Evolutionary conservation across 2,329 filamentous ascomycete genomes (phyloP), one percentile per base, ranked within the genome.

Genomic region (Leptographium lundbergii): DNA sequence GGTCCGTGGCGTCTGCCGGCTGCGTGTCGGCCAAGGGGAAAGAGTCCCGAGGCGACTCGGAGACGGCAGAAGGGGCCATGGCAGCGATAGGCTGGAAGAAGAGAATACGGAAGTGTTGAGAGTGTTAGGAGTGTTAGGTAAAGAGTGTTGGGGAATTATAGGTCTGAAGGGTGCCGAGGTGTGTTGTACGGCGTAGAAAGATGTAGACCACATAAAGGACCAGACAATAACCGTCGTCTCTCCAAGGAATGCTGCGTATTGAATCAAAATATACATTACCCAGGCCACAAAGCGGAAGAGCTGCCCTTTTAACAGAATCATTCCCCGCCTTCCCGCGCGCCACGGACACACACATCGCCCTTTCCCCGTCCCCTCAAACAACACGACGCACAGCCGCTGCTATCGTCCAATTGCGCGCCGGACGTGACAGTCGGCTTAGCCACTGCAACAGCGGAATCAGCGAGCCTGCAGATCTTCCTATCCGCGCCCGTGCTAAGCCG

Each of bases 61-160:
- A 75, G 66, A 81, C 74, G 61, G 81, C 81, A 65, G 81, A 82
- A 62, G 82, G 82, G 64, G 81, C 77, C 82, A 85, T 85, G 69
- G 65, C 71, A 65, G 71, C 67, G 61, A n/a, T n/a, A 60, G 65
- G 63, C 58, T 32, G 24, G 22, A 27, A 57, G 17, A 50, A 42
- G 25, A 54, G 34, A 34, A 13, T 58, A 57, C 7, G 17, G 50
- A 6, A 45, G 22, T 52, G 50, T 56, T 10, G n/a, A 39, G 9
- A 17, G 14, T 17, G 36, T 14, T 14, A 39, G 14, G 14, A 17
- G 13, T 10, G 13, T 10, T 34, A 39, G 36, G 34, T 36, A 10
- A 32, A n/a, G n/a, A n/a, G n/a, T n/a, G n/a, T n/a, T n/a, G n/a
- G n/a, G n/a, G n/a, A n/a, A n/a, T n/a, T n/a, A n/a, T n/a, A n/a